These are phyloP conservation scores for Phytophthora ohioensis DNA, from an alignment of 352 stramenopile species.

Conservation along the genomic window DNA sequence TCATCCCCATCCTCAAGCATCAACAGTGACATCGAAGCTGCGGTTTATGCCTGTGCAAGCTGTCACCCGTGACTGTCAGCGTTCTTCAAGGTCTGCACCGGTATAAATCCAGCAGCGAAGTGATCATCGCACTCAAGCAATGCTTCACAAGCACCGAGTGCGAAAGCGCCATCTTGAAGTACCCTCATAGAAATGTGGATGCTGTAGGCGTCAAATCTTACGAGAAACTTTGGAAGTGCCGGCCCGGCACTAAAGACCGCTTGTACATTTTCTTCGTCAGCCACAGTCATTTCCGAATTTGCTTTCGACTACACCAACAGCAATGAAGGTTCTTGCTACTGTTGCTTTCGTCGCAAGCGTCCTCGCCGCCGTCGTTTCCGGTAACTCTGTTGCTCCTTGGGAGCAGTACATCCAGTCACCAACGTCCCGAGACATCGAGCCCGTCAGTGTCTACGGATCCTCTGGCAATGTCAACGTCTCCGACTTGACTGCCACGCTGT, in stretches of 20 bases:
- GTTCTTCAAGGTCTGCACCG: too few relatives aligned
- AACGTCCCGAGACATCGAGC: conserved; percentile 27
- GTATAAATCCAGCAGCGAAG: too few relatives aligned
- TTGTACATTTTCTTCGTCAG: too few relatives aligned
- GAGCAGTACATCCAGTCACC: conserved; percentile 37
- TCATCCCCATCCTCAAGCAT: too few relatives aligned
- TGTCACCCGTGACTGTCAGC: too few relatives aligned
- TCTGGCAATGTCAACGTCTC: conserved; percentile 24
- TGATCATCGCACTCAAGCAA: too few relatives aligned
- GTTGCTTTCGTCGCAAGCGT: conserved; percentile 21
- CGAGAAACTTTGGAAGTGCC: too few relatives aligned
- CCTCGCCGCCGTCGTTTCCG: conserved; percentile 12
- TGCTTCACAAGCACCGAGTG: too few relatives aligned
- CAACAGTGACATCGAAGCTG: too few relatives aligned
- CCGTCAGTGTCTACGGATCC: conserved; percentile 26
- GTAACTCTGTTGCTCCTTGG: conserved; percentile 11
- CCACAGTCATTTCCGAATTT: conserved; percentile 20
- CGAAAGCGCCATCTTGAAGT: neutral
- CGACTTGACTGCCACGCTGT: conserved; percentile 34
- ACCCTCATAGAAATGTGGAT: conserved; percentile 12
- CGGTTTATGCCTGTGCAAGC: too few relatives aligned
- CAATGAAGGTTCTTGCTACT: conserved; percentile 21
- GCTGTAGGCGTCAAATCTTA: neutral
- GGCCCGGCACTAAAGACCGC: too few relatives aligned
- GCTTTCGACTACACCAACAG: conserved; percentile 2